These are phyloP conservation scores for Boletus sp. DNA, from an alignment of 768 basidiomycete genomes.

Conservation along the genomic window DNA sequence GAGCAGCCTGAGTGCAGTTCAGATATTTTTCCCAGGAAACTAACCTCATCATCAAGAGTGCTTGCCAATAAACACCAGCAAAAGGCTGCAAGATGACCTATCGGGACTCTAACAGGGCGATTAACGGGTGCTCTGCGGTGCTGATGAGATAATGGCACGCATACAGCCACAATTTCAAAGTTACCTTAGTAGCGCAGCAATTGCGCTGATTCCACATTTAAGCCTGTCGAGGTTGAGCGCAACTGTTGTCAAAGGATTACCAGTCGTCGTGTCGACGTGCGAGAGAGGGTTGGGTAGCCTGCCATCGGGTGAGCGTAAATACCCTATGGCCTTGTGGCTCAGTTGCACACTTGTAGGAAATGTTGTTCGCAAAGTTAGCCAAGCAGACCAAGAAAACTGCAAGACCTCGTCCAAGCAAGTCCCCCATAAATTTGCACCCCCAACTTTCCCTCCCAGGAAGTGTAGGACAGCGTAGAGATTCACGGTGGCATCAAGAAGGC, in stretches of 20 bases:
- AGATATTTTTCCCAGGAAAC: slow-evolving; percentile 2
- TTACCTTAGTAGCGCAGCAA: slow-evolving; percentile 59
- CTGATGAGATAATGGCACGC: slow-evolving; percentile 1
- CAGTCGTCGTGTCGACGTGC: slow-evolving; percentile 20
- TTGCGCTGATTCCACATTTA: slow-evolving; percentile 47
- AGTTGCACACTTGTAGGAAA: slow-evolving; percentile 43
- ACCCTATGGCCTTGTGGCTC: slow-evolving; percentile 5
- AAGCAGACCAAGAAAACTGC: slow-evolving; percentile 62
- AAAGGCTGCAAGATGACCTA: slow-evolving; percentile 61
- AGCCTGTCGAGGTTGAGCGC: slow-evolving; percentile 64
- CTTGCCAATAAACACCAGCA: slow-evolving; percentile 49
- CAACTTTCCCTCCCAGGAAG: slow-evolving; percentile 77
- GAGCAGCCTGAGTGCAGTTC: slow-evolving; percentile 3
- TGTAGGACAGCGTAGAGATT: slow-evolving; percentile 62
- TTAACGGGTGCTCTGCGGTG: slow-evolving; percentile 46
- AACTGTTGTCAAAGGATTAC: slow-evolving; percentile 49
- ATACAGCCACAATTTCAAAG: background rate
- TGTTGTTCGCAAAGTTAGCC: slow-evolving; percentile 57
- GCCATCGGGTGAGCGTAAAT: slow-evolving; percentile 8
- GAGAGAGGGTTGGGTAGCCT: slow-evolving; percentile 8
- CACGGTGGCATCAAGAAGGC: slow-evolving; percentile 46
- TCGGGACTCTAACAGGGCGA: slow-evolving; percentile 66
- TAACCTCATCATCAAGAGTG: slow-evolving; percentile 46
- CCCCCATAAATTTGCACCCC: slow-evolving; percentile 68
- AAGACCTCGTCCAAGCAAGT: slow-evolving; percentile 72